Evolutionary conservation across 2,329 filamentous ascomycete species (phyloP).

Genomic region (Biscogniauxia marginata): DNA sequence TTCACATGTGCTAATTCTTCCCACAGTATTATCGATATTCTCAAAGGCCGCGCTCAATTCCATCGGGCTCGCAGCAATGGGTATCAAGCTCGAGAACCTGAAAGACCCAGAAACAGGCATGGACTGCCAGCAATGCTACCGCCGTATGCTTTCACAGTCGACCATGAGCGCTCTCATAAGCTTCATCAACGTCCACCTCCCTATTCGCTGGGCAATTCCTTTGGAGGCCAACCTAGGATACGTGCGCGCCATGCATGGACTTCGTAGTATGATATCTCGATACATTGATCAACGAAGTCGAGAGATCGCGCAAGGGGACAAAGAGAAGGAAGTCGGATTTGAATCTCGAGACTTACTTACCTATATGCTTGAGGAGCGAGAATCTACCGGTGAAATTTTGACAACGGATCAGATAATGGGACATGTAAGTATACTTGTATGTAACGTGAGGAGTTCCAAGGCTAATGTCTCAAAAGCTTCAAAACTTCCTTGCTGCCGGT

Average conservation of each 20-base stretch:
- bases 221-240: conserved; percentile 38
- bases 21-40: conserved; percentile 30
- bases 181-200: conserved; percentile 33
- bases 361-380: conserved; percentile 33
- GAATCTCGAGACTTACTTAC: conserved; percentile 31
- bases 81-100: conserved; percentile 34
- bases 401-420: conserved; percentile 12
- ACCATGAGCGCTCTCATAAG: conserved; percentile 23
- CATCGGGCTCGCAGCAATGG: conserved; percentile 34
- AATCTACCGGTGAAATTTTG: conserved; percentile 4
- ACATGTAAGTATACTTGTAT: conserved; percentile 7
- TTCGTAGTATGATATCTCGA: conserved; percentile 29
- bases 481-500: conserved; percentile 17
- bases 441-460: not conserved
- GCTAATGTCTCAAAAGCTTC: conserved; percentile 7
- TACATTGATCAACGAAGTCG: conserved; percentile 27
- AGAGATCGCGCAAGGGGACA: conserved; percentile 19
- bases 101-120: conserved; percentile 12
- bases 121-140: conserved; percentile 30
- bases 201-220: conserved; percentile 36
- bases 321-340: conserved; percentile 10
- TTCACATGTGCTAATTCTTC: conserved; percentile 6
- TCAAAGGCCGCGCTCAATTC: conserved; percentile 33
- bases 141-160: conserved; percentile 25
- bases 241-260: conserved; percentile 28